Evolutionary conservation across 495 filamentous ascomycete species (phyloP).

Genomic region (Hypoxylon fragiforme): DNA sequence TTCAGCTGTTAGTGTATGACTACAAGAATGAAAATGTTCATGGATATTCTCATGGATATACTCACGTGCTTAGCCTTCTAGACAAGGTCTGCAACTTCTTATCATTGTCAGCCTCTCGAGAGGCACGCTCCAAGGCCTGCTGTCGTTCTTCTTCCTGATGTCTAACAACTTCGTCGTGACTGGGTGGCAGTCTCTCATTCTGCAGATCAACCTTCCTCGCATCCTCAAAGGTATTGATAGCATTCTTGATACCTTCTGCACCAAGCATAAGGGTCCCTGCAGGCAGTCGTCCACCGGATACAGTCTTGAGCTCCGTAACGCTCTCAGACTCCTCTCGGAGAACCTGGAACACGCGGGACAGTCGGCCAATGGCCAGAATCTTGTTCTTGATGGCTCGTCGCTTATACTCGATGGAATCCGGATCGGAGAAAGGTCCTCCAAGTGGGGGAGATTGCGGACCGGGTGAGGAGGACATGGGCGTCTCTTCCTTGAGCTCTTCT

Average conservation of each 20-base stretch:
- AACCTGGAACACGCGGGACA: slow-evolving; percentile 98
- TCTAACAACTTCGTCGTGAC: slow-evolving; percentile 83
- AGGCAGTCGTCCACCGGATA: slow-evolving; percentile 87
- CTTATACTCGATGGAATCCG: slow-evolving; percentile 87
- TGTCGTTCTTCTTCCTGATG: slow-evolving; percentile 77
- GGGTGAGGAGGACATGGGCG: slow-evolving; percentile 56
- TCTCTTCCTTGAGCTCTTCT: slow-evolving; percentile 89
- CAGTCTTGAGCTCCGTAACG: slow-evolving; percentile 96
- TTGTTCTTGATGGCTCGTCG: slow-evolving; percentile 98
- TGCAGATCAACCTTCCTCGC: slow-evolving; percentile 97
- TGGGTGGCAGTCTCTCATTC: slow-evolving; percentile 91
- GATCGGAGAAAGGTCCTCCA: slow-evolving; percentile 57
- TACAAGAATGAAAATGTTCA: not conserved
- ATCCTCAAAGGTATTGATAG: slow-evolving; percentile 96
- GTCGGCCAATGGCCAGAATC: slow-evolving; percentile 93
- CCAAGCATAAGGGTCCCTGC: slow-evolving; percentile 97
- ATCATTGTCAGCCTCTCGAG: slow-evolving; percentile 88
- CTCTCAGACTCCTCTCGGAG: slow-evolving; percentile 95
- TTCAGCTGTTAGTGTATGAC: slow-evolving; percentile 7
- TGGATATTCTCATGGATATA: slow-evolving; percentile 13
- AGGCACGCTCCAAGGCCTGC: slow-evolving; percentile 81
- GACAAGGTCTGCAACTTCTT: slow-evolving; percentile 80
- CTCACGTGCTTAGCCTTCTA: slow-evolving; percentile 95
- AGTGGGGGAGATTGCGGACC: slow-evolving; percentile 73
- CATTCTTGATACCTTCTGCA: slow-evolving; percentile 97